phyloP scores from a whole-genome alignment of 306 rosid genomes.

The Quercus berberidifolia region DNA sequence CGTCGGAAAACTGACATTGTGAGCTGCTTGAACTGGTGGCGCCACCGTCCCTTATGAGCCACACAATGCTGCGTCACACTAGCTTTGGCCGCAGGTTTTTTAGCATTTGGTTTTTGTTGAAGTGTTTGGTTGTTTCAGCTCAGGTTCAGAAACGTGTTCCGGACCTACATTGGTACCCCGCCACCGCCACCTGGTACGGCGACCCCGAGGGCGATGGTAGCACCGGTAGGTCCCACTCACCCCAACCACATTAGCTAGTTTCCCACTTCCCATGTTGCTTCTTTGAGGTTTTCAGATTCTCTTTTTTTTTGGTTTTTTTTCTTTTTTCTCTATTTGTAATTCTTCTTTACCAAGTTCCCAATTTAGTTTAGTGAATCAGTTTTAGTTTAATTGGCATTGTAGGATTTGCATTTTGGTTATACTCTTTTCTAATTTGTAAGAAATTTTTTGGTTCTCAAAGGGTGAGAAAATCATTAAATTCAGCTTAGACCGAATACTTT shows the following conservation, averaged over 20 bases:
- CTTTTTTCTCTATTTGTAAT: not conserved
- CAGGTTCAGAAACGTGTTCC: conserved; percentile 22
- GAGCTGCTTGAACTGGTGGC: conserved; percentile 17
- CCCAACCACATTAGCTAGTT: not conserved
- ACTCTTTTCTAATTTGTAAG: too few species aligned
- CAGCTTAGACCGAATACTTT: too few species aligned
- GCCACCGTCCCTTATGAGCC: not conserved
- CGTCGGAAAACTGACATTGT: conserved; percentile 1
- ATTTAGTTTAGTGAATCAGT: too few species aligned
- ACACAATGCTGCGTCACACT: conserved; percentile 44
- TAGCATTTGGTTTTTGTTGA: conserved; percentile 4
- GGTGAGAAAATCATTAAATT: too few species aligned
- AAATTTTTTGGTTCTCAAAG: too few species aligned
- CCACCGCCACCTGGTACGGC: conserved; percentile 94
- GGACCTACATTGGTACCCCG: conserved; percentile 67
- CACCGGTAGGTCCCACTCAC: conserved; percentile 44
- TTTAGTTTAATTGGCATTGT: too few species aligned
- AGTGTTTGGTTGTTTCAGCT: conserved; percentile 15
- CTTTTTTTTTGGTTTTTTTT: not conserved
- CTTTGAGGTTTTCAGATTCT: not conserved
- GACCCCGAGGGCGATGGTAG: conserved; percentile 96
- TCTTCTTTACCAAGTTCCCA: too few species aligned
- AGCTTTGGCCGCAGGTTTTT: conserved; percentile 14
- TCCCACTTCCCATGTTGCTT: not conserved
- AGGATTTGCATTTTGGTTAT: too few species aligned